These are phyloP conservation scores for Persicaria tinctoria DNA, from an alignment of 148 eudicot species.

Conservation along the genomic window DNA sequence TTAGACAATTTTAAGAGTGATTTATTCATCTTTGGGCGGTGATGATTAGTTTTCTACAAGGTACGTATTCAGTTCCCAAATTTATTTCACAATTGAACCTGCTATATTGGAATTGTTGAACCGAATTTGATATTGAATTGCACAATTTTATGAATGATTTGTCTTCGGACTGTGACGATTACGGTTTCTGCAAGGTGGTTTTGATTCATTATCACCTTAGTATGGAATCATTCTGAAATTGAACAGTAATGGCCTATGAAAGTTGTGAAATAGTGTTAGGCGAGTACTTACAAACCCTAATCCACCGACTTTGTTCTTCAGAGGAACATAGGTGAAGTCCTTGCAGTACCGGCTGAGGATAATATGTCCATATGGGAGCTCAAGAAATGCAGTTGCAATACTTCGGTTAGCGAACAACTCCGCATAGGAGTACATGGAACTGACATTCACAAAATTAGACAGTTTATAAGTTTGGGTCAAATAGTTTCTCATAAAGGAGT, in stretches of 20 bases:
- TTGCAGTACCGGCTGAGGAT: conserved; percentile 29
- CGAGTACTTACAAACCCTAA: background rate
- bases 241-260: too few species aligned
- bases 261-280: background rate
- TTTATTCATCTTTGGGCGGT: too few species aligned
- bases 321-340: conserved; percentile 18
- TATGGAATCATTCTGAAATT: too few species aligned
- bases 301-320: conserved; percentile 7
- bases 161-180: too few species aligned
- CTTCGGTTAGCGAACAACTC: conserved; percentile 18
- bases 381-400: conserved; percentile 35
- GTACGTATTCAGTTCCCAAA: background rate
- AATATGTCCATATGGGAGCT: conserved; percentile 27
- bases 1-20: too few species aligned
- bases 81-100: background rate
- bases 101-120: background rate
- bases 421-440: conserved; percentile 18
- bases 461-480: conserved; percentile 8
- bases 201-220: too few species aligned
- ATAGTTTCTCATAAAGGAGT: conserved; percentile 26
- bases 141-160: background rate
- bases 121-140: background rate
- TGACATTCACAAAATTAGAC: conserved; percentile 15
- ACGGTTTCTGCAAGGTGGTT: too few species aligned
- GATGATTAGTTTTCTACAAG: background rate